These are phyloP conservation scores for Arthrobotrys conoides DNA, from an alignment of 2,329 filamentous ascomycete genomes.

Conservation along the genomic window DNA sequence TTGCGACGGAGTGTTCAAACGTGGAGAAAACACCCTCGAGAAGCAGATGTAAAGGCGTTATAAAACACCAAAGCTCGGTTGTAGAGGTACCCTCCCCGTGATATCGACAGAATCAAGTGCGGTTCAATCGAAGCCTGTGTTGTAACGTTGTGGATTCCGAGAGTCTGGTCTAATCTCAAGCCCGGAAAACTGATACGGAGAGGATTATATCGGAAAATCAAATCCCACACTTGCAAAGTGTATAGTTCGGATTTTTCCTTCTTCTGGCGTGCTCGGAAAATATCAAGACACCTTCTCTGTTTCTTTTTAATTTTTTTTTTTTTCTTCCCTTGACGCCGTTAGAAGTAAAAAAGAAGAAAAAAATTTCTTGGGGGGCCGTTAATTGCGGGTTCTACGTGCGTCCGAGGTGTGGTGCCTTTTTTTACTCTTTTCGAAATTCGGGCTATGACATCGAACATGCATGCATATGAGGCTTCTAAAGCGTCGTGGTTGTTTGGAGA, in stretches of 20 bases:
- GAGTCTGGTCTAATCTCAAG: conserved; percentile 29
- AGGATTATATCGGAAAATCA: conserved; percentile 36
- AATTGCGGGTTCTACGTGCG: conserved; percentile 22
- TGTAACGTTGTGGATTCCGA: conserved; percentile 38
- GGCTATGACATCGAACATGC: conserved; percentile 48
- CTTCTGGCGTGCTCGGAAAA: conserved; percentile 45
- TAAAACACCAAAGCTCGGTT: conserved; percentile 8
- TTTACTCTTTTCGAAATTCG: conserved; percentile 26
- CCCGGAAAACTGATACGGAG: conserved; percentile 35
- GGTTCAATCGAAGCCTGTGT: conserved; percentile 15
- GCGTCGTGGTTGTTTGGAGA: conserved; percentile 24
- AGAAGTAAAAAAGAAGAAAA: conserved; percentile 26
- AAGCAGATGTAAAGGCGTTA: background rate
- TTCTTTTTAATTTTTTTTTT: conserved; percentile 24
- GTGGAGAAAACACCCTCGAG: conserved; percentile 10
- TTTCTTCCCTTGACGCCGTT: conserved; percentile 18
- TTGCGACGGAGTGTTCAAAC: conserved; percentile 22
- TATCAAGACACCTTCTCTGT: conserved; percentile 42
- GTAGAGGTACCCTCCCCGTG: conserved; percentile 17
- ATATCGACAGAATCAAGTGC: conserved; percentile 17
- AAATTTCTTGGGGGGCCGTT: conserved; percentile 18
- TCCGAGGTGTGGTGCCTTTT: conserved; percentile 28
- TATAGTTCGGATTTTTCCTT: conserved; percentile 27
- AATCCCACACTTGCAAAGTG: conserved; percentile 38
- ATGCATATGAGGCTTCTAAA: conserved; percentile 42